phyloP scores from a whole-genome alignment of 805 yeast genomes.

The Monosporozyma unispora region DNA sequence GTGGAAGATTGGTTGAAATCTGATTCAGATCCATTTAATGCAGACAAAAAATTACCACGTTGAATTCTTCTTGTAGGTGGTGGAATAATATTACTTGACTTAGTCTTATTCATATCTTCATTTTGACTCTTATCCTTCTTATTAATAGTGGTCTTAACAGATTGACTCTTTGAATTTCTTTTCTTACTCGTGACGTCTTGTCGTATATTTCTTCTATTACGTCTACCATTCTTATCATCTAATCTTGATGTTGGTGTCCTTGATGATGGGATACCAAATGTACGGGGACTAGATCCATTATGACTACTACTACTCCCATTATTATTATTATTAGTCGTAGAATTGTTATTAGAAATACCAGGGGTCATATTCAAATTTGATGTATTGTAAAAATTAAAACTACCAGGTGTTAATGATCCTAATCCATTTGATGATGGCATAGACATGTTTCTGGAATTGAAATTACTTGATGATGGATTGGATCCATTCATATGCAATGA shows the following conservation, averaged over 20 bases:
- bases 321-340: background rate
- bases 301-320: background rate
- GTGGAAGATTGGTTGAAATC: background rate
- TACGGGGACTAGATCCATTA: background rate
- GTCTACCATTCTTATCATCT: background rate
- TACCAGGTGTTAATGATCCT: background rate
- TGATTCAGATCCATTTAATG: slow-evolving; percentile 4
- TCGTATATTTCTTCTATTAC: background rate
- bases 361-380: background rate
- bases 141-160: background rate
- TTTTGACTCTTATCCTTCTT: background rate
- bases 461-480: background rate
- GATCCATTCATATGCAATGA: background rate
- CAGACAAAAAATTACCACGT: slow-evolving; percentile 5
- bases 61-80: slow-evolving; percentile 3
- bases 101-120: background rate
- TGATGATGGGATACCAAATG: slow-evolving; percentile 5
- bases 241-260: slow-evolving; percentile 8
- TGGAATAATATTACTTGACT: background rate
- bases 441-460: background rate
- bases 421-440: background rate
- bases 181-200: background rate
- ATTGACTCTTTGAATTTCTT: background rate
- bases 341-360: background rate
- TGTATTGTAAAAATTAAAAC: slow-evolving; percentile 1